Conservation (phyloP, 805 yeast genomes). For the Starmerella bombi region DNA sequence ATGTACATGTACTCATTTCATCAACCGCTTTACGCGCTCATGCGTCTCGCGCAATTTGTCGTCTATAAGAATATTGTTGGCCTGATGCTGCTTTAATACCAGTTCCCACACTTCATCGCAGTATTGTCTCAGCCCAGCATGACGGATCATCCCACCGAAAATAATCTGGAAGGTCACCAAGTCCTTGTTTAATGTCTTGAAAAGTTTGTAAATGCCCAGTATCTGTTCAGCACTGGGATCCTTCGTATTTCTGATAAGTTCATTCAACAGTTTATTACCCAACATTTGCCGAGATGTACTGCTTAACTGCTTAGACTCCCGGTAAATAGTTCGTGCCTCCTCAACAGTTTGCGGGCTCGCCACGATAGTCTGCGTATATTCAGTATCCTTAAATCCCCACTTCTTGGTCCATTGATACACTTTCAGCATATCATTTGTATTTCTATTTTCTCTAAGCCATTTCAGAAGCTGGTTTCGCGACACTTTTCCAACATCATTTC, state of each 20-base stretch:
- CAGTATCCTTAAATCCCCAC: conserved; percentile 22
- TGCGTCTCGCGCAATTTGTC: conserved; percentile 17
- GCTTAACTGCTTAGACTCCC: conserved; percentile 4
- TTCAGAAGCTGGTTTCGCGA: conserved; percentile 19
- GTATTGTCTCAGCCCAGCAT: conserved; percentile 8
- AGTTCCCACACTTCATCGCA: conserved; percentile 15
- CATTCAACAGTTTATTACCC: conserved; percentile 18
- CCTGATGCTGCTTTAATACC: conserved; percentile 13
- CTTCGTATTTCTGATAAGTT: conserved; percentile 2
- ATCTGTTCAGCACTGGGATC: neutral
- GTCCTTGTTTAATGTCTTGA: conserved; percentile 19
- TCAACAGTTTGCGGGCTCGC: conserved; percentile 12
- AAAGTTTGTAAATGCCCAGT: conserved; percentile 16
- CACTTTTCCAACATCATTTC: conserved; percentile 15
- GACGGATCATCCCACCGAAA: conserved; percentile 19
- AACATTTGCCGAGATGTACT: conserved; percentile 3
- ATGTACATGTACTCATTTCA: neutral
- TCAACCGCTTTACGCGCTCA: conserved; percentile 6
- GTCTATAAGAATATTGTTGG: conserved; percentile 20
- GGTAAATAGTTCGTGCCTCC: conserved; percentile 18
- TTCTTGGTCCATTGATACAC: conserved; percentile 20
- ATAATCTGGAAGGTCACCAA: conserved; percentile 21
- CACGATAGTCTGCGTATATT: conserved; percentile 10
- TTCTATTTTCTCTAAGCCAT: conserved; percentile 14
- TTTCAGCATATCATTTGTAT: conserved; percentile 1